phyloP scores from a whole-genome alignment of 768 basidiomycete genomes.

The Kwoniella dendrophila region DNA sequence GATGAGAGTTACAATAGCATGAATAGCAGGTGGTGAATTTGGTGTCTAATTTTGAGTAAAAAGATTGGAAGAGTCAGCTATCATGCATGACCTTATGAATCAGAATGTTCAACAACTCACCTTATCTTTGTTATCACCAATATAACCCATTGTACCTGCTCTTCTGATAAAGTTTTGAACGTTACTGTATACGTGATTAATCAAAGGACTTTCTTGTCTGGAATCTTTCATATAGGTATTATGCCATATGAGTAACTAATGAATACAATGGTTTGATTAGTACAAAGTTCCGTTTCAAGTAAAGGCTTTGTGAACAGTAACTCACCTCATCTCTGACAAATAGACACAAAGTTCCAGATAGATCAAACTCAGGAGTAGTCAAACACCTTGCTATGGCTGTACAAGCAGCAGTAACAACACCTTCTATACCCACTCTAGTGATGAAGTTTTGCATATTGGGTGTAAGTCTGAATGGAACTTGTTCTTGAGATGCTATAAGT shows the following conservation, averaged over 20 bases:
- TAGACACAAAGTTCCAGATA: constrained; percentile 87
- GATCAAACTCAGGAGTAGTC: constrained; percentile 91
- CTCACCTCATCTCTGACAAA: constrained; percentile 90
- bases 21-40: constrained; percentile 66
- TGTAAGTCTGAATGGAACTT: constrained; percentile 95
- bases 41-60: constrained; percentile 55
- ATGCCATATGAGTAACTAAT: constrained; percentile 40
- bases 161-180: constrained; percentile 52
- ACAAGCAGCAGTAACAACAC: constrained; percentile 78
- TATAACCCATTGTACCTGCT: constrained; percentile 48
- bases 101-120: constrained; percentile 25
- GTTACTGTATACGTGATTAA: constrained; percentile 47
- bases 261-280: constrained; percentile 34
- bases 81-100: neutral
- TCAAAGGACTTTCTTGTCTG: constrained; percentile 44
- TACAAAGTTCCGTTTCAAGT: constrained; percentile 46
- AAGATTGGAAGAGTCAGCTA: neutral
- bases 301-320: constrained; percentile 69
- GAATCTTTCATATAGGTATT: constrained; percentile 47
- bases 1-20: constrained; percentile 80
- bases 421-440: constrained; percentile 85
- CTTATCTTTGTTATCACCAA: constrained; percentile 51
- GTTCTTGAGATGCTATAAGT: constrained; percentile 75
- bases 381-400: constrained; percentile 89
- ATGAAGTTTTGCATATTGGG: constrained; percentile 94